Conservation (phyloP, 495 filamentous ascomycete species). For the Trichoderma gamsii region DNA sequence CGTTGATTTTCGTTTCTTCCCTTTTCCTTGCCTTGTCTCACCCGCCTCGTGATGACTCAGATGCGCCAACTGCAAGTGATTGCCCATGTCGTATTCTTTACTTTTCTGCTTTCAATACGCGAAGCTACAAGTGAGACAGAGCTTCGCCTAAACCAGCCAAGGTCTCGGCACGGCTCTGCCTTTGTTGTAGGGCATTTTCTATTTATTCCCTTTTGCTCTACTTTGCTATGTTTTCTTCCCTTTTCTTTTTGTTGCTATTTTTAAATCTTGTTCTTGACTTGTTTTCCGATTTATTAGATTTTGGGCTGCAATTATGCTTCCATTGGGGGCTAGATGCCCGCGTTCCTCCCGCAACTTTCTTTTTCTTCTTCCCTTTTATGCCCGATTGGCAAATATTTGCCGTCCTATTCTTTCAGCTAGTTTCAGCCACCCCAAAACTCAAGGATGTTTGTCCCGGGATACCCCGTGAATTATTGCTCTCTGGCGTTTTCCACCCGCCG, state of each 20-base stretch:
- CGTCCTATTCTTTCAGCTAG: not conserved
- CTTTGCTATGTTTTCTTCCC: not conserved
- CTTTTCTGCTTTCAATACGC: not conserved
- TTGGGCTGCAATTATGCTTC: not conserved
- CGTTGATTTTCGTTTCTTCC: not conserved
- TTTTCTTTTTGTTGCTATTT: not conserved
- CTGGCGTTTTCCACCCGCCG: not conserved
- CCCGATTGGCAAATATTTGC: not conserved
- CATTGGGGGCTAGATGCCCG: not conserved
- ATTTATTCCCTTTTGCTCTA: not conserved
- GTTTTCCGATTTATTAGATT: no score
- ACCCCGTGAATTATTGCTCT: not conserved
- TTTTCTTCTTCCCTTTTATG: not conserved
- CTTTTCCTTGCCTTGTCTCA: not conserved
- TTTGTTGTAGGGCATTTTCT: not conserved
- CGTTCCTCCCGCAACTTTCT: not conserved
- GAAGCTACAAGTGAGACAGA: not conserved
- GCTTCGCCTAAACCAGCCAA: not conserved
- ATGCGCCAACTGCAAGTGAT: not conserved
- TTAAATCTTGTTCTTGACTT: not conserved
- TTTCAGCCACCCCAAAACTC: not conserved
- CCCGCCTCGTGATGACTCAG: conserved; percentile 13
- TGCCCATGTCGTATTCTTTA: no score
- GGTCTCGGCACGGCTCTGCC: not conserved
- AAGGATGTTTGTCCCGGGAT: not conserved